These are phyloP conservation scores for Crucibulum laeve DNA, from an alignment of 768 basidiomycete species.

Conservation along the genomic window DNA sequence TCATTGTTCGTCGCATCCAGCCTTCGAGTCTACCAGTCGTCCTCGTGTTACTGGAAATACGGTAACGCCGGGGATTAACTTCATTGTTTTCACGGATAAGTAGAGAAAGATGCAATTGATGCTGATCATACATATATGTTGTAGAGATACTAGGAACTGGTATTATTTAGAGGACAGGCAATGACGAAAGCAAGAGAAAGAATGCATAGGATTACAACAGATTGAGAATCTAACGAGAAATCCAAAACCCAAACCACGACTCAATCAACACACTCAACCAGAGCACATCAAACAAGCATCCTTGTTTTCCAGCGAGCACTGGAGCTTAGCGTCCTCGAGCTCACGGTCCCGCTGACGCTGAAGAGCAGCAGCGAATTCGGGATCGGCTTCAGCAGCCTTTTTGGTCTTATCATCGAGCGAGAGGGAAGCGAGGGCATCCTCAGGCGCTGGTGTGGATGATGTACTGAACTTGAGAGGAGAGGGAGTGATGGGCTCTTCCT, in stretches of 20 bases:
- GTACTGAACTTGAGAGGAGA: conserved; percentile 8
- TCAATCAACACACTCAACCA: conserved; percentile 36
- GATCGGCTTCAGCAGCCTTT: conserved; percentile 53
- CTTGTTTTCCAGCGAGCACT: conserved; percentile 90
- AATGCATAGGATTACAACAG: neutral
- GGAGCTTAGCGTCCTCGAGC: conserved; percentile 74
- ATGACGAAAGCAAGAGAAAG: neutral
- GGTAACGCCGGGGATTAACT: too few relatives aligned
- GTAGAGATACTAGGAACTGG: neutral
- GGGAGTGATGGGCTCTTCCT: conserved; percentile 21
- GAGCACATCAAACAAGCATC: conserved; percentile 94
- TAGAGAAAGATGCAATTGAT: neutral
- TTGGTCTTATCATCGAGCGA: conserved; percentile 45
- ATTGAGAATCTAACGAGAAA: neutral
- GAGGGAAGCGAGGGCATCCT: conserved; percentile 21
- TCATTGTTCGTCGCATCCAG: too few relatives aligned
- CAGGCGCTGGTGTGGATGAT: conserved; percentile 4
- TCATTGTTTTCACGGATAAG: neutral
- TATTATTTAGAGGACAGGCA: neutral
- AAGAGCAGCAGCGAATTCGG: conserved; percentile 79
- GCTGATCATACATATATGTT: neutral
- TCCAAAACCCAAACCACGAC: conserved; percentile 2
- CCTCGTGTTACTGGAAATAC: too few relatives aligned
- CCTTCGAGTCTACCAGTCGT: too few relatives aligned
- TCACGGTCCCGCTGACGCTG: conserved; percentile 67